Percentiles rank a stretch among this genome's conserved stretches.
Conservation (phyloP, 495 filamentous ascomycete genomes). For the Aspergillus baeticus region DNA sequence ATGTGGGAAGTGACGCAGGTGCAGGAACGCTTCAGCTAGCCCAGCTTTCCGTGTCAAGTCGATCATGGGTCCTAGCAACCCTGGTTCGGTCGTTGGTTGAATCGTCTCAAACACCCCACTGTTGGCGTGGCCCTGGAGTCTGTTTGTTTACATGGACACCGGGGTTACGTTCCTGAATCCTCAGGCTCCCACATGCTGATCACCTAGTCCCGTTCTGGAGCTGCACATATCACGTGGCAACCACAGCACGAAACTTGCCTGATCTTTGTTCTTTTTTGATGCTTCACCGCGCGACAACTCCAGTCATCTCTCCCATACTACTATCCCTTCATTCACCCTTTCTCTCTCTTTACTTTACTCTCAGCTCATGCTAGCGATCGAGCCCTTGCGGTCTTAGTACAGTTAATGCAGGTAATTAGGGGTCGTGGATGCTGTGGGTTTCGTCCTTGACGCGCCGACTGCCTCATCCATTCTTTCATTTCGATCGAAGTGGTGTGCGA, state of each 20-base stretch:
- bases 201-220: constrained; percentile 31
- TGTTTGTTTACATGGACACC: constrained; percentile 39
- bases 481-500: constrained; percentile 14
- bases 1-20: constrained; percentile 7
- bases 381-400: not conserved
- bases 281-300: not conserved
- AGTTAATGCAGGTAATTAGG: not conserved
- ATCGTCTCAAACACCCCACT: constrained; percentile 3
- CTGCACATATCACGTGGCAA: constrained; percentile 26
- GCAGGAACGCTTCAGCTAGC: constrained; percentile 2
- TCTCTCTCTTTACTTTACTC: not conserved
- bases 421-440: not conserved
- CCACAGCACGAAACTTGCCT: constrained; percentile 21
- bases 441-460: constrained; percentile 1
- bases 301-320: not conserved
- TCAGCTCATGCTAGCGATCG: not conserved
- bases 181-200: constrained; percentile 36
- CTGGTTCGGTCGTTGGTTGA: not conserved
- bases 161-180: constrained; percentile 21
- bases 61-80: constrained; percentile 6
- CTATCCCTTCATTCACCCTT: not conserved
- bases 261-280: constrained; percentile 19
- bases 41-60: not conserved
- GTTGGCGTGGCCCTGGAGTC: not conserved
- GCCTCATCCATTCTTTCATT: constrained; percentile 1